Percentiles rank a stretch among this genome's conserved stretches.
Conservation (phyloP, 192 early-diverging fungal genomes). For the Chytriomyces sp. region DNA sequence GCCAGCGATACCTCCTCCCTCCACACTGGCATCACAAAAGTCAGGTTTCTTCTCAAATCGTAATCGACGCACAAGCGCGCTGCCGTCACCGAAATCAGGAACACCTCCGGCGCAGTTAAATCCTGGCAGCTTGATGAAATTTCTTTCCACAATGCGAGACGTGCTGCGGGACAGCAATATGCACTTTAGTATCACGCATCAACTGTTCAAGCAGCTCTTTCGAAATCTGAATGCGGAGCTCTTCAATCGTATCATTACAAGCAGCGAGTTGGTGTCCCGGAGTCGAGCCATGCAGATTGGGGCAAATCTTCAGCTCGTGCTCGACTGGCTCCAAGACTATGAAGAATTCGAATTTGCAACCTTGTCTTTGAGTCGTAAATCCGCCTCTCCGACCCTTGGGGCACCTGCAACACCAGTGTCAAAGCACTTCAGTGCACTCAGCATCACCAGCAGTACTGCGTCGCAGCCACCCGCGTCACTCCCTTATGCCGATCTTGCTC, state of each 20-base stretch:
- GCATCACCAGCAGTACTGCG: background rate
- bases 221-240: conserved; percentile 75
- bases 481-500: conserved; percentile 27
- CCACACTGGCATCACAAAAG: background rate
- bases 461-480: background rate
- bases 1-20: background rate
- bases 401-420: background rate
- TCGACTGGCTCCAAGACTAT: conserved; percentile 9
- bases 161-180: conserved; percentile 73
- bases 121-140: conserved; percentile 71
- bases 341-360: background rate
- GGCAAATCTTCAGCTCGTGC: conserved; percentile 61
- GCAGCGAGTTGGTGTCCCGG: conserved; percentile 74
- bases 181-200: conserved; percentile 73
- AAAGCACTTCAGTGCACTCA: background rate
- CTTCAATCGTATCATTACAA: conserved; percentile 85
- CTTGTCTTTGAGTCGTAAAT: conserved; percentile 82
- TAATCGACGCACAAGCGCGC: background rate
- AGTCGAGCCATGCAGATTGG: conserved; percentile 81
- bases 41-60: conserved; percentile 16
- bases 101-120: conserved; percentile 46
- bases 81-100: background rate
- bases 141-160: conserved; percentile 69
- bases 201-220: conserved; percentile 75
- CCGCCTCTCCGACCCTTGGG: conserved; percentile 55